A percentile compares a stretch with the other conserved stretches of the same genome.
Evolutionary conservation across 805 yeast genomes (phyloP).

Genomic region (Monosporozyma yasuniensis): DNA sequence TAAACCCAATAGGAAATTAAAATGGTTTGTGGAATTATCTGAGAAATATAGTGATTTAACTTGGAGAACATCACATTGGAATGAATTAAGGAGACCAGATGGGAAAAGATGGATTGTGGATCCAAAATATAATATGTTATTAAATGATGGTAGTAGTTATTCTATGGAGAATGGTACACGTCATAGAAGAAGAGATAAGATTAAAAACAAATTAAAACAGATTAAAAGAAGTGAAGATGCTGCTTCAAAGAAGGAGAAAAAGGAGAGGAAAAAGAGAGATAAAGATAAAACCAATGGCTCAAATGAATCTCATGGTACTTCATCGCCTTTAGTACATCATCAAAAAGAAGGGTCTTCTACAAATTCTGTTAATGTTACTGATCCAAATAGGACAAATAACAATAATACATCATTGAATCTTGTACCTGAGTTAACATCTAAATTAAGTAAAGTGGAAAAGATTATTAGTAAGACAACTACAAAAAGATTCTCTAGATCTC

Average conservation of each 20-base stretch:
- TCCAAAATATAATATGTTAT: neutral
- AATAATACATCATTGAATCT: neutral
- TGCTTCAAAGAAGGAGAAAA: neutral
- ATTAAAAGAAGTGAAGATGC: slow-evolving; percentile 1
- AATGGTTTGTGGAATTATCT: slow-evolving; percentile 58
- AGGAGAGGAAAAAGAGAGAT: neutral
- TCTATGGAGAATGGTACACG: slow-evolving; percentile 1
- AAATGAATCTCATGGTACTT: neutral
- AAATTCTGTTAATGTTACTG: slow-evolving; percentile 1
- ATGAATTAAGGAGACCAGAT: slow-evolving; percentile 23
- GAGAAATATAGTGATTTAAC: slow-evolving; percentile 49
- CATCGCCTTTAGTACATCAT: neutral
- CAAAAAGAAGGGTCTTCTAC: neutral
- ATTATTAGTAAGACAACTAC: slow-evolving; percentile 11
- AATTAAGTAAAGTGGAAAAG: slow-evolving; percentile 18
- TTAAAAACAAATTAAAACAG: neutral
- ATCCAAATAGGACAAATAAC: neutral
- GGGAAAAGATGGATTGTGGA: slow-evolving; percentile 22
- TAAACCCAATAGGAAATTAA: slow-evolving; percentile 33
- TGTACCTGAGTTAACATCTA: neutral
- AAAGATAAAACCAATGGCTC: neutral
- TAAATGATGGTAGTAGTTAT: neutral
- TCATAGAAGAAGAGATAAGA: slow-evolving; percentile 5
- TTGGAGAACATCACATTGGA: slow-evolving; percentile 38
- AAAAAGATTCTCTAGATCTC: slow-evolving; percentile 17